Evolutionary conservation across 371 early-diverging fungal species (phyloP).

Genomic region (Mucor racemosus): DNA sequence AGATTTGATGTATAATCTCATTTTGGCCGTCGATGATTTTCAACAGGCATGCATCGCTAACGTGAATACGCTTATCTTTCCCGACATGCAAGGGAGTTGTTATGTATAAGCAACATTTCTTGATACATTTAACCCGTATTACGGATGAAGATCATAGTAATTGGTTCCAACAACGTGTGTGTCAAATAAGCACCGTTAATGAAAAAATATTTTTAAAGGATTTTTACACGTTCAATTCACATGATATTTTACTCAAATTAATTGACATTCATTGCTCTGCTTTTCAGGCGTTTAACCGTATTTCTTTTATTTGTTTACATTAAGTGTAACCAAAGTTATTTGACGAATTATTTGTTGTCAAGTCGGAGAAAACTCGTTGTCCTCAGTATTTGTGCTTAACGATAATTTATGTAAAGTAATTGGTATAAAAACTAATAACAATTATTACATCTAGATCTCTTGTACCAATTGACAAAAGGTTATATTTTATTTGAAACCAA

Average conservation of each 20-base stretch:
- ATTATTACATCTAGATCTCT: neutral
- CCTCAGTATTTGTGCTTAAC: neutral
- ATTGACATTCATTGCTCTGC: neutral
- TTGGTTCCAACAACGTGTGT: neutral
- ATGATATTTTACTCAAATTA: too few relatives aligned
- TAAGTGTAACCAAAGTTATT: neutral
- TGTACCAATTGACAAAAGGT: neutral
- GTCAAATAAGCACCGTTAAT: too few relatives aligned
- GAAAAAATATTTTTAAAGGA: too few relatives aligned
- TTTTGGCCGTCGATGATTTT: neutral
- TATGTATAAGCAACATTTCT: neutral
- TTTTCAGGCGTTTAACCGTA: neutral
- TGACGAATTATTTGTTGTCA: neutral
- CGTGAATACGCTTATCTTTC: neutral
- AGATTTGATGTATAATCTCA: neutral
- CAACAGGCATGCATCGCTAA: neutral
- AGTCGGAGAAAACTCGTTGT: neutral
- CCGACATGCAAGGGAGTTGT: constrained; percentile 5
- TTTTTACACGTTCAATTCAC: neutral
- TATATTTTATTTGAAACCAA: neutral
- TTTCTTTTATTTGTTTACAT: neutral
- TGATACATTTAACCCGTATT: neutral
- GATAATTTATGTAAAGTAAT: neutral
- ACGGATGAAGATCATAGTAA: neutral
- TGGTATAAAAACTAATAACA: neutral